A percentile compares a stretch with the other conserved stretches of the same genome.
Evolutionary conservation across 768 basidiomycete species (phyloP).

Genomic region (Ramaria sp.): DNA sequence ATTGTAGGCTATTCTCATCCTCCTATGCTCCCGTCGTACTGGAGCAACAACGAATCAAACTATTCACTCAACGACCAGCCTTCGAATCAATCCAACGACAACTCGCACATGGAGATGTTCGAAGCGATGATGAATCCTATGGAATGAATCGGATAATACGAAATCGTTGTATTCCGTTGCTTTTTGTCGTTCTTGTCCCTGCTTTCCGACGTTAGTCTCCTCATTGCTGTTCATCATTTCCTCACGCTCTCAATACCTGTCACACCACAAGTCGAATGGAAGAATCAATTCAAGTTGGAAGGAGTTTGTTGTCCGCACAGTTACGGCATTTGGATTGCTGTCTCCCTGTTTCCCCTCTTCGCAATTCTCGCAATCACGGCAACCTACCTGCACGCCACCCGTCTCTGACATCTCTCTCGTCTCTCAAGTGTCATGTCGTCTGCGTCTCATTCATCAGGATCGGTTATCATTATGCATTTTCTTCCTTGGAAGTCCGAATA

Average conservation of each 20-base stretch:
- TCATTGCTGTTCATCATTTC: conserved; percentile 9
- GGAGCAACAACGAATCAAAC: conserved; percentile 14
- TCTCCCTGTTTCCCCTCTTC: not conserved
- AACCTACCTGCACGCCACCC: conserved; percentile 1
- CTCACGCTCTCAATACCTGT: not conserved
- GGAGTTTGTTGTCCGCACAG: not conserved
- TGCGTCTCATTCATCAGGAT: conserved; percentile 5
- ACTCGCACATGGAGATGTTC: conserved; percentile 18
- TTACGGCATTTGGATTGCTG: not conserved
- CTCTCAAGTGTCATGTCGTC: not conserved
- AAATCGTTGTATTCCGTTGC: not conserved
- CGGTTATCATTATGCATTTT: conserved; percentile 10
- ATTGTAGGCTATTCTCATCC: conserved; percentile 22
- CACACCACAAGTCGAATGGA: conserved; percentile 2
- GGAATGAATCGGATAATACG: not conserved
- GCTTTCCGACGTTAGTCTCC: conserved; percentile 6
- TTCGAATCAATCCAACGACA: conserved; percentile 25
- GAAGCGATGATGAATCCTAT: conserved; percentile 9
- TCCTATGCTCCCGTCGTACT: conserved; percentile 26
- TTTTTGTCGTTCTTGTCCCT: not conserved
- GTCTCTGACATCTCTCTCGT: not conserved
- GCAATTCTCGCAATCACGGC: not conserved
- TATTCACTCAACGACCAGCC: conserved; percentile 14
- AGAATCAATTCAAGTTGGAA: not conserved
- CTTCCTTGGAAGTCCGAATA: not conserved